Percentiles rank a stretch among this genome's conserved stretches.
Evolutionary conservation across 371 early-diverging fungal genomes (phyloP).

Genomic region (Apophysomyces variabilis): DNA sequence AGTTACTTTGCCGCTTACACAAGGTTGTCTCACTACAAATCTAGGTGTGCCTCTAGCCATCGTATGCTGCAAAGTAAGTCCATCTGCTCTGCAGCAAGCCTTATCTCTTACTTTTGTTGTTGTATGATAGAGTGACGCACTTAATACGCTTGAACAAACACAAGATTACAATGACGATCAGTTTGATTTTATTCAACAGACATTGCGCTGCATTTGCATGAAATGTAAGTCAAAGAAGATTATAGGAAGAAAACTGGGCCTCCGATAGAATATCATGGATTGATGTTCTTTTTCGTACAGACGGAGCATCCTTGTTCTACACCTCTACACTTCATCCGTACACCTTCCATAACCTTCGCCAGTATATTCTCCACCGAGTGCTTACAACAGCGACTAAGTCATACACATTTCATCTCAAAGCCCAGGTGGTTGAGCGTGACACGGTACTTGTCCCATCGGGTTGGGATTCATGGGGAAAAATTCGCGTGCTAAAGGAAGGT

Average conservation of each 20-base stretch:
- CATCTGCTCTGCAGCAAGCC: neutral
- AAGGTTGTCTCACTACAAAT: slow-evolving; percentile 77
- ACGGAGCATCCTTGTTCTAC: slow-evolving; percentile 91
- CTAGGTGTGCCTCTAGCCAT: slow-evolving; percentile 85
- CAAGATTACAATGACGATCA: slow-evolving; percentile 83
- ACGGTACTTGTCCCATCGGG: slow-evolving; percentile 87
- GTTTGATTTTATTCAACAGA: slow-evolving; percentile 93
- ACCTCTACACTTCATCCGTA: slow-evolving; percentile 81
- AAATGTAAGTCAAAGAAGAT: slow-evolving; percentile 63
- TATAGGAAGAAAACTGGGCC: neutral
- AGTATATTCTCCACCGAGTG: slow-evolving; percentile 84
- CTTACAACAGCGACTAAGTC: slow-evolving; percentile 50
- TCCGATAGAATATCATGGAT: neutral
- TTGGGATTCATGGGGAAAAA: slow-evolving; percentile 92
- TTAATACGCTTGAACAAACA: slow-evolving; percentile 75
- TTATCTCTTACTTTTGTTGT: neutral
- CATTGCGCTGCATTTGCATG: slow-evolving; percentile 87
- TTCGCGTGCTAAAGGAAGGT: slow-evolving; percentile 72
- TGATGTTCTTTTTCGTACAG: slow-evolving; percentile 39
- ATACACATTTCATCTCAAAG: slow-evolving; percentile 64
- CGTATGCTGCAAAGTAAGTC: slow-evolving; percentile 83
- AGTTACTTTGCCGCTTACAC: slow-evolving; percentile 71
- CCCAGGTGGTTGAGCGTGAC: slow-evolving; percentile 89
- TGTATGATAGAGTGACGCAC: slow-evolving; percentile 70
- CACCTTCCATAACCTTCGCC: slow-evolving; percentile 74